phyloP scores from a whole-genome alignment of 164 flowering plant species.

The Aristolochia contorta region DNA sequence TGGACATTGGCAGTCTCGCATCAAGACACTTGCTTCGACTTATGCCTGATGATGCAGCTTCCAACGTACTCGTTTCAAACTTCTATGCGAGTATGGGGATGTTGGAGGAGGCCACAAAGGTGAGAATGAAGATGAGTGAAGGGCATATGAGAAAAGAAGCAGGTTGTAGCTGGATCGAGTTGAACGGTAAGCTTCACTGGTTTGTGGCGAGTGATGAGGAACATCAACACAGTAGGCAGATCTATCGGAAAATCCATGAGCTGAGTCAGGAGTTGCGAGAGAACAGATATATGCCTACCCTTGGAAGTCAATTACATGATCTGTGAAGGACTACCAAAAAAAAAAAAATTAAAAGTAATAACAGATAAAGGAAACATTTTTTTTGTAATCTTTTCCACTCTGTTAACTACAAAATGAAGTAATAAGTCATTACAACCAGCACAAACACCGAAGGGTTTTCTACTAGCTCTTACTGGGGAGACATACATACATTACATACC shows the following conservation, averaged over 20 bases:
- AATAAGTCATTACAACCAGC: too few species aligned
- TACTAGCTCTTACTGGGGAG: too few species aligned
- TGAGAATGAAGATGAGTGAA: constrained; percentile 23
- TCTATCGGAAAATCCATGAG: constrained; percentile 16
- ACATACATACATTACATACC: too few species aligned
- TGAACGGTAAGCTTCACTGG: constrained; percentile 13
- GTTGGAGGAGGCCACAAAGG: constrained; percentile 22
- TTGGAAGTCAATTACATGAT: neutral
- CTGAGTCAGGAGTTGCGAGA: constrained; percentile 13
- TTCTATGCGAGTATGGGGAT: constrained; percentile 11
- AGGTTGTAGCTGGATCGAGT: constrained; percentile 21
- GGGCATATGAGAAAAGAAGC: constrained; percentile 20
- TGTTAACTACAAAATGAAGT: too few species aligned
- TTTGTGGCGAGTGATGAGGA: constrained; percentile 19
- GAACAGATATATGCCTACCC: neutral
- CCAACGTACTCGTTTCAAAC: constrained; percentile 11
- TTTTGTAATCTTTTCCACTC: too few species aligned
- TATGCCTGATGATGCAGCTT: constrained; percentile 8
- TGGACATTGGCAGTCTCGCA: constrained; percentile 13
- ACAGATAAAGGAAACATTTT: too few species aligned
- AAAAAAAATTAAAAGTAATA: too few species aligned
- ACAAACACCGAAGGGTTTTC: too few species aligned
- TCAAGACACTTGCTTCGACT: constrained; percentile 9
- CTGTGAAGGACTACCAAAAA: neutral
- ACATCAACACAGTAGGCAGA: constrained; percentile 16